phyloP scores from a whole-genome alignment of 164 flowering plant genomes.

The Litsea cubeba region DNA sequence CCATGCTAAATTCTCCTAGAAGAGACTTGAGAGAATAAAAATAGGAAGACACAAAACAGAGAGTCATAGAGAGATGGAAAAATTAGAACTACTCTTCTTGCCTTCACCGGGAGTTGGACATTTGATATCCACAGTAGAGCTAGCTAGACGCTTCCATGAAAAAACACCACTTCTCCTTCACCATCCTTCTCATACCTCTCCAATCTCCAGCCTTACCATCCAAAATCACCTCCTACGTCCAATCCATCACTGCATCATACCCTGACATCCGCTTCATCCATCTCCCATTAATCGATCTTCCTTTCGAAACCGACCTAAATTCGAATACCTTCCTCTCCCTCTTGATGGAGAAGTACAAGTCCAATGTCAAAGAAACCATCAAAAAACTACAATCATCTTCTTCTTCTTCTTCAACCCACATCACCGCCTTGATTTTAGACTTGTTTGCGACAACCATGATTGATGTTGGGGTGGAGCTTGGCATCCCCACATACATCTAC shows the following conservation, averaged over 20 bases:
- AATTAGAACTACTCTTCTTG: background rate
- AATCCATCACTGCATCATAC: conserved; percentile 1
- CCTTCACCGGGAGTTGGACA: conserved; percentile 8
- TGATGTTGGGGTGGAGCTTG: conserved; percentile 5
- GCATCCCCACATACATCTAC: conserved; percentile 13
- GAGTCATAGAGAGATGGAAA: background rate
- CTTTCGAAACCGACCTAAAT: background rate
- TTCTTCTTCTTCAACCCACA: background rate
- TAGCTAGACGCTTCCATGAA: conserved; percentile 1
- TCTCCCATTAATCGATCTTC: background rate
- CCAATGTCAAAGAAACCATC: conserved; percentile 2
- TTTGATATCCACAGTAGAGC: conserved; percentile 4
- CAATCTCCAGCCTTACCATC: background rate
- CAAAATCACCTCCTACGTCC: background rate
- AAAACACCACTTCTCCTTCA: conserved; percentile 5
- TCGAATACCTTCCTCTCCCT: background rate
- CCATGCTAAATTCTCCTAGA: too few relatives aligned
- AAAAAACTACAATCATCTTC: background rate
- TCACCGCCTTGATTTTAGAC: conserved; percentile 8
- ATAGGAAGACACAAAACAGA: background rate
- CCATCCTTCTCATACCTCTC: conserved; percentile 6
- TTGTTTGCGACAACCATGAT: conserved; percentile 2
- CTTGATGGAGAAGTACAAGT: conserved; percentile 2
- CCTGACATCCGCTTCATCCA: conserved; percentile 2
- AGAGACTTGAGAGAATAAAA: background rate